A percentile compares a stretch with the other conserved stretches of the same genome.
These are phyloP conservation scores for Kwoniella heveanensis DNA, from an alignment of 768 basidiomycete species.

Conservation along the genomic window DNA sequence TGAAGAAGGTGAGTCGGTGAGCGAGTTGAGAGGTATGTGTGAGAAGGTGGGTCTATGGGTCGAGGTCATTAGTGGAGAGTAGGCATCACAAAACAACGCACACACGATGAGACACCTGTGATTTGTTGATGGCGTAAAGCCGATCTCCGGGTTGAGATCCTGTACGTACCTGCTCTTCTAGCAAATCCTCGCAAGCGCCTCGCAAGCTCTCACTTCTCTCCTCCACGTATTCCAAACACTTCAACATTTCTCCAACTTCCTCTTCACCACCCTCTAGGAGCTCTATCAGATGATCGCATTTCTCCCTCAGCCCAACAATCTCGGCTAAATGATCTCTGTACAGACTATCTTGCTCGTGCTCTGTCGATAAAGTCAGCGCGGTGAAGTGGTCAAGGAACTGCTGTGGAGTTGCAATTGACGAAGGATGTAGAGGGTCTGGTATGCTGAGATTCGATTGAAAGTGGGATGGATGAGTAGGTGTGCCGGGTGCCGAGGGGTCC, in stretches of 20 bases:
- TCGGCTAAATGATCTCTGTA: constrained; percentile 81
- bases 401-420: constrained; percentile 76
- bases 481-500: constrained; percentile 20
- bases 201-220: constrained; percentile 89
- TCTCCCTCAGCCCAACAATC: constrained; percentile 72
- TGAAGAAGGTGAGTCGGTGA: constrained; percentile 83
- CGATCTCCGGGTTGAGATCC: no score
- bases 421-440: constrained; percentile 35
- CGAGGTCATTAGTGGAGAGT: no score
- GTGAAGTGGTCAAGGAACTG: constrained; percentile 98
- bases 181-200: constrained; percentile 81
- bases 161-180: constrained; percentile 90
- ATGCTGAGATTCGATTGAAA: constrained; percentile 12
- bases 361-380: constrained; percentile 81
- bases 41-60: constrained; percentile 76
- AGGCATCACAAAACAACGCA: no score
- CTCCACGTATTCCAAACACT: constrained; percentile 83
- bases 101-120: no score
- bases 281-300: constrained; percentile 73
- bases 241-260: constrained; percentile 78
- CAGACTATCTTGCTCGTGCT: constrained; percentile 90
- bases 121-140: no score
- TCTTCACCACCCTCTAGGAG: constrained; percentile 71
- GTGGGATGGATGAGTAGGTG: constrained; percentile 16
- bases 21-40: constrained; percentile 81